A percentile compares a stretch with the other conserved stretches of the same genome.
Evolutionary conservation across 2,329 filamentous ascomycete genomes (phyloP).

Genomic region (Malbranchea zuffiana): DNA sequence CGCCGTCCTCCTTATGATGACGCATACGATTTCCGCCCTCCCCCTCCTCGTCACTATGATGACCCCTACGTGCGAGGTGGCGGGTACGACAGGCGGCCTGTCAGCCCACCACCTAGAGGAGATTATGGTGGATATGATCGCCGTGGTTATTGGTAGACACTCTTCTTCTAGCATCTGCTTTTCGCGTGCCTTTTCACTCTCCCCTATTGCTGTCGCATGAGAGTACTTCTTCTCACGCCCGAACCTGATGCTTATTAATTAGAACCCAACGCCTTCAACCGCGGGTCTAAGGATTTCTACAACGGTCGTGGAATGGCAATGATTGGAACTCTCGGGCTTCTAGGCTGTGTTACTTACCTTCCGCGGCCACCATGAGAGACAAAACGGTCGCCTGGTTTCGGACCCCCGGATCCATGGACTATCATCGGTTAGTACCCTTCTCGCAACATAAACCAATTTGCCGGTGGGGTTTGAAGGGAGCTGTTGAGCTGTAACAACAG

Average conservation of each 20-base stretch:
- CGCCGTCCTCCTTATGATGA: conserved; percentile 50
- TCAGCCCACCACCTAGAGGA: conserved; percentile 26
- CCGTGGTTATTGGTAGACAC: conserved; percentile 36
- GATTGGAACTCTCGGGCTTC: too few species aligned
- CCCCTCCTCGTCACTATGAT: conserved; percentile 45
- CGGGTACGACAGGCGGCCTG: conserved; percentile 41
- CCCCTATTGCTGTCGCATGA: conserved; percentile 7
- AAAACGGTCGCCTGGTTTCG: too few species aligned
- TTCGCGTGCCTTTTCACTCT: conserved; percentile 18
- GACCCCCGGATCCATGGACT: too few species aligned
- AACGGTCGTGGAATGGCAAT: too few species aligned
- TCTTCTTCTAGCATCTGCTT: conserved; percentile 19
- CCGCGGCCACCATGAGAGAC: too few species aligned
- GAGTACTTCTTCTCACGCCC: conserved; percentile 8
- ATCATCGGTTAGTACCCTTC: too few species aligned
- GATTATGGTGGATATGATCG: conserved; percentile 36
- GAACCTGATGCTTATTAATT: conserved; percentile 13
- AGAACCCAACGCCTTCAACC: conserved; percentile 6
- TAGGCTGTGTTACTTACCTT: too few species aligned
- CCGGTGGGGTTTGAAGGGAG: too few species aligned
- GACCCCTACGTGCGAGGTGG: conserved; percentile 47
- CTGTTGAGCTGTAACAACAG: too few species aligned
- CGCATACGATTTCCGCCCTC: conserved; percentile 44
- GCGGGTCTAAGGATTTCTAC: too few species aligned
- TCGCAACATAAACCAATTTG: too few species aligned